Base-by-base conservation (phyloP, 306 rosid genomes). In the Pterocarpus macrocarpus region DNA sequence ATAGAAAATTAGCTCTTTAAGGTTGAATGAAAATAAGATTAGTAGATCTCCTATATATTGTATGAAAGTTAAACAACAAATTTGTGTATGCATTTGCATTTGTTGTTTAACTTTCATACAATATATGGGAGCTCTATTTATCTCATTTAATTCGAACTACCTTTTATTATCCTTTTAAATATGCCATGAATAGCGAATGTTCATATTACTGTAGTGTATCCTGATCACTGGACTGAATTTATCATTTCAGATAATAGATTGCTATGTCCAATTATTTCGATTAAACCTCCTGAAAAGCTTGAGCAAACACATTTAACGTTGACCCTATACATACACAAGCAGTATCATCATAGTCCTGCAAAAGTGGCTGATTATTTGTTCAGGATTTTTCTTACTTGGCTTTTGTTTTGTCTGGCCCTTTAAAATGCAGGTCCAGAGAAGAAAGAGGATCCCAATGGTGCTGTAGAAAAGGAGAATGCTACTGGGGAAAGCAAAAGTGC, bases 401-500 rank as follows among this genome's bases (percentile, higher is more conserved):
- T 32, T 76, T 53, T 41, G 36, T 59, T 58, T 17, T 45, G 12
- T 45, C 53, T 59, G 52, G 44, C 14, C 52, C 38, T 79, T 58
- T 4, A 2, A 41, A n/a, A 45, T 79, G 41, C 71, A 79, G 83
- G 70, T 58, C 32, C n/a, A 5, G 64, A 45, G 33, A 90, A 86
- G 78, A 85, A 76, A 73, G 84, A 78, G 69, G 76, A 73, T 53
- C 62, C 9, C 52, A 80, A 82, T 72, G 91, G 84, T 52, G 85
- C 66, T 44, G 58, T 39, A 13, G 86, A 82, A 41, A 90, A 82
- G 84, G 89, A 82, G 56, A 89, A 75, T 87, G 71, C 64, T 33
- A 3, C 71, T 3, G 89, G 87, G 55, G 91, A 88, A 80, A 82
- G 86, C 87, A 88, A 86, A 82, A 73, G 83, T 80, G 85, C 89